phyloP scores from a whole-genome alignment of 495 filamentous ascomycete genomes.

The Xylaria curta region DNA sequence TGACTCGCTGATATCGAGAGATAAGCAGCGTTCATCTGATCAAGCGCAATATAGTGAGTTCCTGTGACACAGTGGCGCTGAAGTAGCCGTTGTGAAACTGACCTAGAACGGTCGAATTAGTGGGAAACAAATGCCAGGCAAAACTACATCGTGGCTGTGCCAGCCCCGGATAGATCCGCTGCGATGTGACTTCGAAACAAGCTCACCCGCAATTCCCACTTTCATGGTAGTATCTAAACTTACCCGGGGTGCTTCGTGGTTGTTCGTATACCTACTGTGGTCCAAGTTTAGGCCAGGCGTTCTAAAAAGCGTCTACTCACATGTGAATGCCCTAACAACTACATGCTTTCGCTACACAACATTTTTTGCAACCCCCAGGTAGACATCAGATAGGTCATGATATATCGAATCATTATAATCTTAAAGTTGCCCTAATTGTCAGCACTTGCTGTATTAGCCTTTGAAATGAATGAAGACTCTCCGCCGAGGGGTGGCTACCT shows the following conservation, averaged over 20 bases:
- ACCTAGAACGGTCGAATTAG: constrained; percentile 25
- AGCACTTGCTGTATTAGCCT: not conserved
- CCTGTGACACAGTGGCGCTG: constrained; percentile 7
- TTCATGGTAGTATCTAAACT: constrained; percentile 14
- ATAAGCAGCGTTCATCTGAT: constrained; percentile 2
- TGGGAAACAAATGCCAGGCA: not conserved
- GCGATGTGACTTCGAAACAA: constrained; percentile 15
- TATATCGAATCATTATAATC: not conserved
- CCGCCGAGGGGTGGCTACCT: not conserved
- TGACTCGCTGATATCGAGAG: not conserved
- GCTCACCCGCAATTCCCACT: constrained; percentile 8
- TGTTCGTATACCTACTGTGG: not conserved
- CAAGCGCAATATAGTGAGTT: not conserved
- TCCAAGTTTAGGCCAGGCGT: not conserved
- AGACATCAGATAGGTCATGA: not conserved
- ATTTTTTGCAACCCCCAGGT: not conserved
- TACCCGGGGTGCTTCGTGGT: constrained; percentile 10
- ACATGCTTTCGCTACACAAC: not conserved
- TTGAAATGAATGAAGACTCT: not conserved
- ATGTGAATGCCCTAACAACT: not conserved
- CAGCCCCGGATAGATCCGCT: constrained; percentile 27
- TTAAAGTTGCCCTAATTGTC: not conserved
- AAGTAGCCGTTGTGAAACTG: not conserved
- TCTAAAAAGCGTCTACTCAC: not conserved
- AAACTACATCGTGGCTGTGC: constrained; percentile 24